A percentile compares a stretch with the other conserved stretches of the same genome.
Evolutionary conservation across 441 rosid species (phyloP).

Genomic region (Omphalea diandra): DNA sequence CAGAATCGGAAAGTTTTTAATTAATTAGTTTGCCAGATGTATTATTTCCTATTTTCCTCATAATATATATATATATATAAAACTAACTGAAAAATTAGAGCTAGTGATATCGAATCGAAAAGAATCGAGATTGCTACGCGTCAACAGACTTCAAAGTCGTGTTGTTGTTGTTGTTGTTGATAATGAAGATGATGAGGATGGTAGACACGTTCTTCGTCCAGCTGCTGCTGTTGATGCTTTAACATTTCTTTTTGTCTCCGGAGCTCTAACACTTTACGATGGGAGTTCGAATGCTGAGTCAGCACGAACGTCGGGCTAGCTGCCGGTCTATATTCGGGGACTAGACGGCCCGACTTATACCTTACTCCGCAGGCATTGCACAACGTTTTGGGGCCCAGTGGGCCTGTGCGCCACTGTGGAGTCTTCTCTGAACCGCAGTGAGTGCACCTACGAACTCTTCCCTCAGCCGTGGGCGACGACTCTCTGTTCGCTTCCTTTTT

Average conservation of each 20-base stretch:
- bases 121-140: constrained; percentile 27
- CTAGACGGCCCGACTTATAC: constrained; percentile 80
- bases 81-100: not conserved
- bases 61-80: not conserved
- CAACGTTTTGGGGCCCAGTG: constrained; percentile 77
- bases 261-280: constrained; percentile 88
- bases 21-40: no score
- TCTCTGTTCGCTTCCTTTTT: not conserved
- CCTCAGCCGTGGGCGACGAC: constrained; percentile 12
- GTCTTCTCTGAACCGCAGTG: no score
- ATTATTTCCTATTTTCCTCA: not conserved
- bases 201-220: constrained; percentile 23
- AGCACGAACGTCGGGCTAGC: constrained; percentile 82
- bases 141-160: constrained; percentile 46
- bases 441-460: no score
- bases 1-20: not conserved
- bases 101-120: not conserved
- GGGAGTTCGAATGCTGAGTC: constrained; percentile 84
- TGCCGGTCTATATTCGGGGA: constrained; percentile 91
- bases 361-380: constrained; percentile 95
- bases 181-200: constrained; percentile 25
- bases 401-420: no score
- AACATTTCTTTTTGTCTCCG: constrained; percentile 72
- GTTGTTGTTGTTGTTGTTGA: not conserved
- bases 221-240: constrained; percentile 31